phyloP scores from a whole-genome alignment of 208 protist species.

The Leishmania martiniquensis region DNA sequence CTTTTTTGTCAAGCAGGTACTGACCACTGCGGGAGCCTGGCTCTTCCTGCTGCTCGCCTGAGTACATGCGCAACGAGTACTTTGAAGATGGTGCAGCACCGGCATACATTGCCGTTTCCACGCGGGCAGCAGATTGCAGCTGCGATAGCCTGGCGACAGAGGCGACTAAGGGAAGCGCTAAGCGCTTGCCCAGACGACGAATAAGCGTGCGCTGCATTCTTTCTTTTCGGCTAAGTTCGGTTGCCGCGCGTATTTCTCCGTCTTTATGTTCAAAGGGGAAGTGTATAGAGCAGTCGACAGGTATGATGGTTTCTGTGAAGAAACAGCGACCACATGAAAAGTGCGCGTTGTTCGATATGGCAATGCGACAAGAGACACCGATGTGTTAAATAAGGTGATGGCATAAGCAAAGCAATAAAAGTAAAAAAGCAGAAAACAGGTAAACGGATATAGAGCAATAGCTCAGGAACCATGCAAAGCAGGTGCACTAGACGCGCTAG shows the following conservation, averaged over 20 bases:
- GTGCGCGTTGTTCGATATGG: not conserved
- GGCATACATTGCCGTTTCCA: not conserved
- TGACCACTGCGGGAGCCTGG: conserved; percentile 69
- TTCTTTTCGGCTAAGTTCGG: not conserved
- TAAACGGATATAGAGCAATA: not conserved
- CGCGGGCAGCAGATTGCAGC: conserved; percentile 1
- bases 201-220: conserved; percentile 36
- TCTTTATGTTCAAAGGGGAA: conserved; percentile 3
- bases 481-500: not conserved
- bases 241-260: not conserved
- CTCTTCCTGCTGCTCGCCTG: conserved; percentile 63
- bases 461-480: not conserved
- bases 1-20: conserved; percentile 93
- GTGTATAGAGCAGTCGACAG: not conserved
- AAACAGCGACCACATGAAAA: not conserved
- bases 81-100: conserved; percentile 6
- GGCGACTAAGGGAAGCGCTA: conserved; percentile 13
- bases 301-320: not conserved
- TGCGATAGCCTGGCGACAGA: conserved; percentile 20
- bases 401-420: not conserved
- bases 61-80: conserved; percentile 60
- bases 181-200: conserved; percentile 16
- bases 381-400: not conserved
- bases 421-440: not conserved
- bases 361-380: not conserved